Percentiles rank a stretch among this genome's conserved stretches.
These are phyloP conservation scores for Talaromyces sp. DNA, from an alignment of 2,329 filamentous ascomycete genomes.

Conservation along the genomic window DNA sequence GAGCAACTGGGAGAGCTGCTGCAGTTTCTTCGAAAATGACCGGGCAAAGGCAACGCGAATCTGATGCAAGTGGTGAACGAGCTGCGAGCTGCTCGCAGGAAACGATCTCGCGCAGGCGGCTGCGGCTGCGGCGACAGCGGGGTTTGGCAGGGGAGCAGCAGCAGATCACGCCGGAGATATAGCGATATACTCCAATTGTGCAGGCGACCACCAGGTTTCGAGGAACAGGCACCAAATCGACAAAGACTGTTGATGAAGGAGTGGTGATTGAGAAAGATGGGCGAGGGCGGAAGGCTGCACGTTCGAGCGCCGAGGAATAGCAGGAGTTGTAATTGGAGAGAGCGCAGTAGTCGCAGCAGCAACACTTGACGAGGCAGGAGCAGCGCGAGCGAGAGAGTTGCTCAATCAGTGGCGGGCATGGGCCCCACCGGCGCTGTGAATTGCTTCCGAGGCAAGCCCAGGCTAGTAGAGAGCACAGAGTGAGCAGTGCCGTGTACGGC, in stretches of 20 bases:
- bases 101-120: neutral
- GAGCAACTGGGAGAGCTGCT: neutral
- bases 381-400: neutral
- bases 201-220: neutral
- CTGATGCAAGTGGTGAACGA: neutral
- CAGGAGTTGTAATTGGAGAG: neutral
- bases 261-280: neutral
- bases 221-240: neutral
- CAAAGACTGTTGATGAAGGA: neutral
- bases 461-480: neutral
- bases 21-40: neutral
- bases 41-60: neutral
- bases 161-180: neutral
- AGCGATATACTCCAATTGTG: neutral
- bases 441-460: neutral
- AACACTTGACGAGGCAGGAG: too few species aligned
- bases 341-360: neutral
- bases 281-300: neutral
- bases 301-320: neutral
- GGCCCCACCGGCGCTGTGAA: neutral
- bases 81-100: neutral
- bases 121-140: neutral
- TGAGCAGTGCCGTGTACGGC: neutral
- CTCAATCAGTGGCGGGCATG: neutral
- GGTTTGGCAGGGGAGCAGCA: neutral